These are phyloP conservation scores for Marasmius fiardii DNA, from an alignment of 1,284 basidiomycete species.

Conservation along the genomic window DNA sequence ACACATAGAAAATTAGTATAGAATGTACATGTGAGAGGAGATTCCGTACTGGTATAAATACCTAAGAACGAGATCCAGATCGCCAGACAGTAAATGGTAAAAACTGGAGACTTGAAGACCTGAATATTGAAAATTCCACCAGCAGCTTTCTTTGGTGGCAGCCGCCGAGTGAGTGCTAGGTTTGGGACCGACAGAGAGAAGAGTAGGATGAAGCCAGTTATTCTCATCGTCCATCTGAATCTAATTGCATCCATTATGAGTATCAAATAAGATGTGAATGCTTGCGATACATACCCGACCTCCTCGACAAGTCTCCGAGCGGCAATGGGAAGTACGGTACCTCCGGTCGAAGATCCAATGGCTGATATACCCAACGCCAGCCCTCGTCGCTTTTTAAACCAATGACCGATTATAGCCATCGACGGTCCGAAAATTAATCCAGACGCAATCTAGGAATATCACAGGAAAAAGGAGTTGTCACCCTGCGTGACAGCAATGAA, in stretches of 20 bases:
- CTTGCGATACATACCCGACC: constrained; percentile 31
- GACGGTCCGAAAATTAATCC: constrained; percentile 24
- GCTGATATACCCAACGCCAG: constrained; percentile 40
- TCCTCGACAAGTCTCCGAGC: constrained; percentile 33
- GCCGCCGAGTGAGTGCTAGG: constrained; percentile 39
- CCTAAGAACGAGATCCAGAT: constrained; percentile 52
- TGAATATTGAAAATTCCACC: constrained; percentile 49
- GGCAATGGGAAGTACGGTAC: constrained; percentile 46
- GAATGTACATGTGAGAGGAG: background rate
- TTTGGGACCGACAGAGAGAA: constrained; percentile 36
- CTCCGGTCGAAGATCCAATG: constrained; percentile 41
- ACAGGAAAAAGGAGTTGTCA: background rate
- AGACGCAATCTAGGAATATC: constrained; percentile 7
- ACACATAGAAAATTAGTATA: constrained; percentile 1
- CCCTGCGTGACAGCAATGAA: background rate
- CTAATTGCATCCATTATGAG: constrained; percentile 22
- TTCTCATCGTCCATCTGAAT: constrained; percentile 55
- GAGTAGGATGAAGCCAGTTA: constrained; percentile 45
- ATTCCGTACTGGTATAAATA: constrained; percentile 52
- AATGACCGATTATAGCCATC: constrained; percentile 39
- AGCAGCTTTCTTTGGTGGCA: constrained; percentile 43
- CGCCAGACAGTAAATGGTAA: constrained; percentile 39
- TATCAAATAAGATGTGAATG: background rate
- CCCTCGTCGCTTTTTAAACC: constrained; percentile 43
- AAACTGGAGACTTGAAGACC: constrained; percentile 45